phyloP scores from a whole-genome alignment of 2,329 filamentous ascomycete species.

The Cladophialophora yegresii region DNA sequence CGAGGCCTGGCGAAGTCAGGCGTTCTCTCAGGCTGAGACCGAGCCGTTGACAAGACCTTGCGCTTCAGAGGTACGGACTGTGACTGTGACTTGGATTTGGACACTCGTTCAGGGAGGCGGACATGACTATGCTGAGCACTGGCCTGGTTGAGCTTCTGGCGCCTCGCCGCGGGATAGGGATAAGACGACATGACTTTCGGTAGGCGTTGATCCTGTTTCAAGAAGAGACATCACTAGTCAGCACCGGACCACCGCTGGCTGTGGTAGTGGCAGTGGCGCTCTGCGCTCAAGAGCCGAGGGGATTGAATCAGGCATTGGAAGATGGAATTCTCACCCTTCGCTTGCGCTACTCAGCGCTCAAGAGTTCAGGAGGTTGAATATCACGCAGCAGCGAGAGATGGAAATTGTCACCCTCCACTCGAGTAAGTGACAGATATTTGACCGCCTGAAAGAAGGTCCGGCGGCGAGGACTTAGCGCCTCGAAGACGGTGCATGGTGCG shows the following conservation, averaged over 20 bases:
- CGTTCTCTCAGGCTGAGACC: background rate
- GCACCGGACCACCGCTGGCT: background rate
- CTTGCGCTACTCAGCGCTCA: background rate
- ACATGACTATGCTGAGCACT: background rate
- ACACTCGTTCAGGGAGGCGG: background rate
- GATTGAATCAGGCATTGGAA: background rate
- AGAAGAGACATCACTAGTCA: background rate
- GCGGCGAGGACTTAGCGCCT: background rate
- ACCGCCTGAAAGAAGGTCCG: background rate
- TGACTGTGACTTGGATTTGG: background rate
- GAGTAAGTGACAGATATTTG: background rate
- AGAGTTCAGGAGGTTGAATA: background rate
- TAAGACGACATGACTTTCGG: background rate
- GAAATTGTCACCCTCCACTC: background rate
- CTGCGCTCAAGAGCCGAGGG: background rate
- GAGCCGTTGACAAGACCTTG: background rate
- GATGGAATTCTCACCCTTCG: background rate
- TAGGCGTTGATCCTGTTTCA: background rate
- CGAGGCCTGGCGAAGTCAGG: no score
- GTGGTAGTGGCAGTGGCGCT: no score
- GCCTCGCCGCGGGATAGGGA: background rate
- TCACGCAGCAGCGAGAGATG: background rate
- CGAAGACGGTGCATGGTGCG: background rate
- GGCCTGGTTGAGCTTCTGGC: background rate
- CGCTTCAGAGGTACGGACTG: background rate